These are phyloP conservation scores for rapeseed (Brassica napus) DNA, from an alignment of 345 rosid species.

Conservation along the genomic window DNA sequence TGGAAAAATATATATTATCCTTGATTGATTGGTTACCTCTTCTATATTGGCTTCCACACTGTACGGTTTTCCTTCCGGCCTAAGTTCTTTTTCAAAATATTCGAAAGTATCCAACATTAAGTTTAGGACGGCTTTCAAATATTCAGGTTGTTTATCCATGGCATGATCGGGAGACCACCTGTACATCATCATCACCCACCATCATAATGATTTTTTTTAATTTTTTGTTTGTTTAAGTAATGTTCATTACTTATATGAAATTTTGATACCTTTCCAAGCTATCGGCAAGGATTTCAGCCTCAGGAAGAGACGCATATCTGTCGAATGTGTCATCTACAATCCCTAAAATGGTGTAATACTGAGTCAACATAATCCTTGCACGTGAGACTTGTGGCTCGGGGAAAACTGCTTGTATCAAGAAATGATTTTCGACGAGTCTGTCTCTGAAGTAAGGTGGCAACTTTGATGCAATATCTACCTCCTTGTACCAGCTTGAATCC, in stretches of 20 bases:
- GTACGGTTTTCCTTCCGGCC: not conserved
- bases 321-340: not conserved
- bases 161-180: not conserved
- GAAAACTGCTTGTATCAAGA: not conserved
- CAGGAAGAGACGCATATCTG: not conserved
- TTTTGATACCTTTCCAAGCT: constrained; percentile 2
- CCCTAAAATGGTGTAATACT: not conserved
- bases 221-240: not conserved
- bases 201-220: not conserved
- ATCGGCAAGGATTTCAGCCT: not conserved
- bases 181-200: not conserved
- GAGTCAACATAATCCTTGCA: not conserved
- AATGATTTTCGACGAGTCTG: not conserved
- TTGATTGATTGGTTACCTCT: not conserved
- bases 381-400: not conserved
- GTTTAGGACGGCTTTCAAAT: not conserved
- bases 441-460: not conserved
- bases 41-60: not conserved
- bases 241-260: not conserved
- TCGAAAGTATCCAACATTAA: not conserved
- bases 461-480: not conserved
- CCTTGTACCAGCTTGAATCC: not conserved
- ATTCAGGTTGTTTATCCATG: not conserved
- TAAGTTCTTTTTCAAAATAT: not conserved
- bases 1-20: not conserved